Percentiles rank a stretch among this genome's conserved stretches.
These are phyloP conservation scores for Huntiella moniliformis DNA, from an alignment of 2,329 filamentous ascomycete genomes.

Conservation along the genomic window DNA sequence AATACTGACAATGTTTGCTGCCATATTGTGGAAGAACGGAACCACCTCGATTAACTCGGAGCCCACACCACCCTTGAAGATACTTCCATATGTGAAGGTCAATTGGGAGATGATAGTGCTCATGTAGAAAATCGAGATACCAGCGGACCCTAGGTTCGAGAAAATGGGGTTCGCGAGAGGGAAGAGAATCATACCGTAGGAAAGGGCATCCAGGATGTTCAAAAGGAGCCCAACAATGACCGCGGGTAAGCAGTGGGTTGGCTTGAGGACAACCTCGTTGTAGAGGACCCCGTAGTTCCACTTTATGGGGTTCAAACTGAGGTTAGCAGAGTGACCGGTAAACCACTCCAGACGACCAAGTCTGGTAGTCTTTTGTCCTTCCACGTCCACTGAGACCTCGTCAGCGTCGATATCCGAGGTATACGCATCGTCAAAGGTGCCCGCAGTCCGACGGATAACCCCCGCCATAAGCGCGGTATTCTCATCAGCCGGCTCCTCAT, in stretches of 20 bases:
- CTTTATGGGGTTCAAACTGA: conserved; percentile 30
- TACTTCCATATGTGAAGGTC: conserved; percentile 70
- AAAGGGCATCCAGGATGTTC: conserved; percentile 85
- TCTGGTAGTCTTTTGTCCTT: conserved; percentile 13
- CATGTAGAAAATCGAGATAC: conserved; percentile 97
- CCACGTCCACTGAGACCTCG: conserved; percentile 7
- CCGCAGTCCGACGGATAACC: conserved; percentile 12
- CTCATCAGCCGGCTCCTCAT: conserved; percentile 11
- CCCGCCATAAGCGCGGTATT: conserved; percentile 15
- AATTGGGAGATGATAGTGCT: conserved; percentile 90
- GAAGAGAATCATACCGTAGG: conserved; percentile 94
- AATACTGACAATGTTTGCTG: conserved; percentile 59
- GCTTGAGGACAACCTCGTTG: conserved; percentile 43
- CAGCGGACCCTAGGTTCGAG: conserved; percentile 68
- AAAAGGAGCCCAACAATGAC: conserved; percentile 76
- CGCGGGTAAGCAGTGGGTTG: conserved; percentile 57
- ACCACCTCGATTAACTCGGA: conserved; percentile 98
- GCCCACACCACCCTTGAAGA: conserved; percentile 78
- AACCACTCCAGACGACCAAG: conserved; percentile 1
- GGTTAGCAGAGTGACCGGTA: neutral
- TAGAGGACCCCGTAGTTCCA: conserved; percentile 55
- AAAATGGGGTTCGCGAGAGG: conserved; percentile 79
- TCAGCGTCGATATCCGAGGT: conserved; percentile 2
- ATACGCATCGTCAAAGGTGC: neutral
- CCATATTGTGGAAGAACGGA: conserved; percentile 98